Evolutionary conservation across 306 rosid species (phyloP).

Genomic region (Spatholobus suberectus): DNA sequence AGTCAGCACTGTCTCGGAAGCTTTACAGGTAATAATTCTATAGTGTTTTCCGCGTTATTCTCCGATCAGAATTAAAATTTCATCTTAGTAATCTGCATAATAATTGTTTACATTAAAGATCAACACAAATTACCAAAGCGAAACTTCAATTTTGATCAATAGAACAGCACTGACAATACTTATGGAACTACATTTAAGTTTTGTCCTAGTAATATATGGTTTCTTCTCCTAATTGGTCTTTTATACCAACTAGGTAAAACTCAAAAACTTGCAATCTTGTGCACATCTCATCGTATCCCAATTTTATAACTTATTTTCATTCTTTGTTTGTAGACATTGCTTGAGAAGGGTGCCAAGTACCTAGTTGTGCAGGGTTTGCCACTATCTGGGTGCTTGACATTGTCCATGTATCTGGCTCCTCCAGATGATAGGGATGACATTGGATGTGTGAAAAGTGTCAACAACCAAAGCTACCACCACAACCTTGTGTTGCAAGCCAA

Average conservation of each 20-base stretch:
- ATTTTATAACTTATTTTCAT: neutral
- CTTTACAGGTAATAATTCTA: slow-evolving; percentile 59
- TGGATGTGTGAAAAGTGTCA: slow-evolving; percentile 80
- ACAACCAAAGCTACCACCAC: slow-evolving; percentile 65
- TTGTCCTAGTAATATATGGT: neutral
- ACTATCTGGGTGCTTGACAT: slow-evolving; percentile 71
- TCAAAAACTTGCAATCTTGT: neutral
- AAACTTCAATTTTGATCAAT: no score
- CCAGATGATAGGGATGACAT: slow-evolving; percentile 69
- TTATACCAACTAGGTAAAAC: neutral
- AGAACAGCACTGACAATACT: no score
- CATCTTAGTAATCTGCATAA: neutral
- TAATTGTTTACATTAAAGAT: no score
- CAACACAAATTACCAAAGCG: no score
- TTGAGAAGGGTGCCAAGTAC: slow-evolving; percentile 86
- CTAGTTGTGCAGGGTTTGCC: slow-evolving; percentile 85
- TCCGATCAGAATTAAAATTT: neutral
- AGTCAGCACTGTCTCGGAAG: slow-evolving; percentile 51
- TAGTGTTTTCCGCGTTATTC: neutral
- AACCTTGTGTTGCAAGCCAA: slow-evolving; percentile 57
- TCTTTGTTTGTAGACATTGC: slow-evolving; percentile 59
- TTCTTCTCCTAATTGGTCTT: neutral
- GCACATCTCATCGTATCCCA: neutral
- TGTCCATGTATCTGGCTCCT: slow-evolving; percentile 68
- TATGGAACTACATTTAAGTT: neutral